Evolutionary conservation across 2,329 filamentous ascomycete genomes (phyloP).

Genomic region (Monilinia vaccinii-corymbosi): DNA sequence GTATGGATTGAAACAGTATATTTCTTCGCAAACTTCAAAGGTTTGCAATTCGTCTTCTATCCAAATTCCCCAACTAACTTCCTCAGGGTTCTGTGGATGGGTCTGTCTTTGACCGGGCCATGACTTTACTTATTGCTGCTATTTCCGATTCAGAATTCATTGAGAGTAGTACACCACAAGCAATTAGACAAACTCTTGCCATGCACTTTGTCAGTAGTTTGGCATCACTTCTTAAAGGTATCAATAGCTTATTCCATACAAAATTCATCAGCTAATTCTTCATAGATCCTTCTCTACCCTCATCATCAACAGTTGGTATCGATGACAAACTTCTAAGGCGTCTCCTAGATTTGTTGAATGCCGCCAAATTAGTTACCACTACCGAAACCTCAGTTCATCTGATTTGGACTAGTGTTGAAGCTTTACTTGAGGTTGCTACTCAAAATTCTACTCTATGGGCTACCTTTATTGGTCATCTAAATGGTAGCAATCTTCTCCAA

Average conservation of each 20-base stretch:
- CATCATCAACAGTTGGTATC: constrained; percentile 29
- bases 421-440: constrained; percentile 40
- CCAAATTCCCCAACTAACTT: constrained; percentile 8
- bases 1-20: constrained; percentile 54
- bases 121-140: constrained; percentile 49
- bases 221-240: constrained; percentile 46
- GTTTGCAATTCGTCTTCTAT: constrained; percentile 16
- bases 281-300: constrained; percentile 31
- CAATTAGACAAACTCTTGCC: constrained; percentile 41
- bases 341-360: constrained; percentile 26
- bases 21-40: constrained; percentile 31
- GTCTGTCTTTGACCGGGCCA: constrained; percentile 34
- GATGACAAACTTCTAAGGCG: constrained; percentile 28
- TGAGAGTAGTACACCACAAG: constrained; percentile 35
- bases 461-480: constrained; percentile 31
- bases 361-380: constrained; percentile 15
- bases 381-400: constrained; percentile 28
- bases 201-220: constrained; percentile 49
- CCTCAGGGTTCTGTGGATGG: constrained; percentile 24
- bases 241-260: neutral
- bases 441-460: constrained; percentile 38
- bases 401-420: constrained; percentile 37
- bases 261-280: constrained; percentile 23
- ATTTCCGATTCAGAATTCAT: constrained; percentile 49
- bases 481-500: constrained; percentile 32